A percentile compares a stretch with the other conserved stretches of the same genome.
Conservation (phyloP, 2,329 filamentous ascomycete species). For the Monilinia fructicola region DNA sequence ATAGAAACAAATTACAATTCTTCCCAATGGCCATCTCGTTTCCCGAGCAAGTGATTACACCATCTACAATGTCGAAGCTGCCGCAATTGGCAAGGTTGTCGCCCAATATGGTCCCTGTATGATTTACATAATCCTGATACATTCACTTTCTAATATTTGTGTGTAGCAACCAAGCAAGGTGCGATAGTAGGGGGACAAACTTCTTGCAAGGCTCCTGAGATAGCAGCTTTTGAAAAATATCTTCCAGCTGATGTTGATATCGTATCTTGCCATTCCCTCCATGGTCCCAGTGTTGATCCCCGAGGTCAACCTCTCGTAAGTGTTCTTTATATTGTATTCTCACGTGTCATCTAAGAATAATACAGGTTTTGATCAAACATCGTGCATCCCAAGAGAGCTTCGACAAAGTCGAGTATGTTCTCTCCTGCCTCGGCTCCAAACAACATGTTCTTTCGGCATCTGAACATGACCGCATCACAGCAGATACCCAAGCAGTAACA, state of each 20-base stretch:
- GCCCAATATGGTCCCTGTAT: conserved; percentile 89
- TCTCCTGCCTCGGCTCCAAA: conserved; percentile 81
- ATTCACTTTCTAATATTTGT: conserved; percentile 28
- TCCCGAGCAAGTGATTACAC: conserved; percentile 97
- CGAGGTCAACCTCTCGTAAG: conserved; percentile 82
- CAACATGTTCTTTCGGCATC: conserved; percentile 83
- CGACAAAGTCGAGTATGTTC: conserved; percentile 73
- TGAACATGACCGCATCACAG: conserved; percentile 94
- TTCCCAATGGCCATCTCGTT: conserved; percentile 91
- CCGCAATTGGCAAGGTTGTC: conserved; percentile 83
- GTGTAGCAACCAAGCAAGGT: conserved; percentile 82
- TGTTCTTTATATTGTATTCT: conserved; percentile 7
- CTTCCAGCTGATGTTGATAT: conserved; percentile 88
- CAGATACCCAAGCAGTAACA: conserved; percentile 96
- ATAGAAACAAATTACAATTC: conserved; percentile 83
- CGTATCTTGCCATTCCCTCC: conserved; percentile 92
- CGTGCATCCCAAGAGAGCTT: conserved; percentile 77
- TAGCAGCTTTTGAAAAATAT: conserved; percentile 86
- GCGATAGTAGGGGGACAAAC: conserved; percentile 97
- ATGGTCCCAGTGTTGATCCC: conserved; percentile 87
- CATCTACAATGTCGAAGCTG: conserved; percentile 97
- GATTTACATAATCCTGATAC: conserved; percentile 39
- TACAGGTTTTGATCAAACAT: conserved; percentile 80
- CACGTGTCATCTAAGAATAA: conserved; percentile 14
- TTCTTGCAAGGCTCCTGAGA: conserved; percentile 96